Evolutionary conservation across 164 flowering plant species (phyloP), one percentile per base, ranked within the genome.

Genomic region (Vitis rotundifolia): DNA sequence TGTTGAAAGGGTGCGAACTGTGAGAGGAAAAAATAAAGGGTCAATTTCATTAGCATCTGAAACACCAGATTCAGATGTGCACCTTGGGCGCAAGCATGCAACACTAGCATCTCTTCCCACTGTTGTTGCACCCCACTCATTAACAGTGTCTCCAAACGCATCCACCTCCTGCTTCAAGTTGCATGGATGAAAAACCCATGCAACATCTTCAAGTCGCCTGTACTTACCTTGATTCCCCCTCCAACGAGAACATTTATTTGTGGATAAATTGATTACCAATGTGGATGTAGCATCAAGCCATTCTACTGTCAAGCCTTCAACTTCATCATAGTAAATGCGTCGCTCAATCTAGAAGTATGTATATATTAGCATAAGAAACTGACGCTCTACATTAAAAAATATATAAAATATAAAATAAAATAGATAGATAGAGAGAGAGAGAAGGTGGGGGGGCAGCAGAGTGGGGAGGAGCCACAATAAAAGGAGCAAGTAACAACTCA

Each of bases 251-350:
- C 82, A 80, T 69, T 77, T 89, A 28, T 64, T 68, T 67, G 67
- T 22, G 62, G 58, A 68, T 11, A 85, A 76, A 73, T 70, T 86
- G 37, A 95, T 86, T 67, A 95, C 85, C 76, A 93, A 69, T 1
- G 93, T 84, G 29, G 90, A 87, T 44, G 99, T 93, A 12, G 86
- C 75, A 63, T 93, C 98, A 28, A 95, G 97, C 97, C 98, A 95
- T 72, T 91, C 97, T 8, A 72, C 86, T 6, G 57, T 70, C 76
- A 95, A 75, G 37, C 92, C 94, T 50, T 91, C 95, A 51, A 95
- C 90, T 52, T 93, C 98, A 77, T 90, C 99, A 68, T 95, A 95
- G 71, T 90, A 81, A 74, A 95, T 84, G 66, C 99, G 85, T 12
- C 97, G 85, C 76, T 95, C 98, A 75, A 93, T 86, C 99, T 93